Evolutionary conservation across 768 basidiomycete genomes (phyloP).

Genomic region (Boletellus emodensis): DNA sequence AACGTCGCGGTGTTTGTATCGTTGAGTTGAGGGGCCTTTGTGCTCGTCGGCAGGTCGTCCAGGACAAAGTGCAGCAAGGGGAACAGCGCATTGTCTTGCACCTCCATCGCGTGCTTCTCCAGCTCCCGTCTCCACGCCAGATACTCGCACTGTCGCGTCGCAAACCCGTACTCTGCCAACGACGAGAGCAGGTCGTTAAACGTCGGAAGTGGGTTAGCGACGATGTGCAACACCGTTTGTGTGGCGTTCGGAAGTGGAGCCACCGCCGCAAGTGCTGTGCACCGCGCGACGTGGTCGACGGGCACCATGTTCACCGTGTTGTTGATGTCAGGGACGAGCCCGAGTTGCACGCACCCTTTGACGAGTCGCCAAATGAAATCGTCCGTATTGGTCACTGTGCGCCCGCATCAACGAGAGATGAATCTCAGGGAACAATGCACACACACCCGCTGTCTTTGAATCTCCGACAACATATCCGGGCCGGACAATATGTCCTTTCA

Average conservation of each 20-base stretch:
- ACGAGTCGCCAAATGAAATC: slow-evolving; percentile 98
- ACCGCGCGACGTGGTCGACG: slow-evolving; percentile 90
- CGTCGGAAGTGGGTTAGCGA: slow-evolving; percentile 80
- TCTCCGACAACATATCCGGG: slow-evolving; percentile 97
- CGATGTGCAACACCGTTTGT: slow-evolving; percentile 74
- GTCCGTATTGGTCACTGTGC: slow-evolving; percentile 91
- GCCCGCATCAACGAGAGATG: slow-evolving; percentile 1
- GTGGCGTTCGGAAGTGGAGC: slow-evolving; percentile 46
- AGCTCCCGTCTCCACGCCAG: slow-evolving; percentile 86
- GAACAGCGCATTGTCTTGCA: slow-evolving; percentile 95
- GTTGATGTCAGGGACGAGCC: slow-evolving; percentile 93
- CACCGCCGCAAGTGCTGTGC: slow-evolving; percentile 69
- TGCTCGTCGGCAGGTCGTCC: slow-evolving; percentile 95
- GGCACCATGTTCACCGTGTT: slow-evolving; percentile 99
- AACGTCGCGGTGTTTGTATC: slow-evolving; percentile 71
- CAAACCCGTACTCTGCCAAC: slow-evolving; percentile 76
- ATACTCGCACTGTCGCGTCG: slow-evolving; percentile 78
- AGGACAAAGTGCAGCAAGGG: slow-evolving; percentile 95
- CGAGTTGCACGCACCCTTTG: slow-evolving; percentile 98
- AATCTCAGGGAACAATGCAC: not conserved
- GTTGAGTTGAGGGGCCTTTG: slow-evolving; percentile 88
- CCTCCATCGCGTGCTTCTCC: slow-evolving; percentile 92
- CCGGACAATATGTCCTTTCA: slow-evolving; percentile 82
- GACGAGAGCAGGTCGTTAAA: slow-evolving; percentile 83
- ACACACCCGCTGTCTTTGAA: slow-evolving; percentile 76